Percentiles rank a stretch among this genome's conserved stretches.
Evolutionary conservation across 495 filamentous ascomycete genomes (phyloP).

Genomic region (Neurospora sp.): DNA sequence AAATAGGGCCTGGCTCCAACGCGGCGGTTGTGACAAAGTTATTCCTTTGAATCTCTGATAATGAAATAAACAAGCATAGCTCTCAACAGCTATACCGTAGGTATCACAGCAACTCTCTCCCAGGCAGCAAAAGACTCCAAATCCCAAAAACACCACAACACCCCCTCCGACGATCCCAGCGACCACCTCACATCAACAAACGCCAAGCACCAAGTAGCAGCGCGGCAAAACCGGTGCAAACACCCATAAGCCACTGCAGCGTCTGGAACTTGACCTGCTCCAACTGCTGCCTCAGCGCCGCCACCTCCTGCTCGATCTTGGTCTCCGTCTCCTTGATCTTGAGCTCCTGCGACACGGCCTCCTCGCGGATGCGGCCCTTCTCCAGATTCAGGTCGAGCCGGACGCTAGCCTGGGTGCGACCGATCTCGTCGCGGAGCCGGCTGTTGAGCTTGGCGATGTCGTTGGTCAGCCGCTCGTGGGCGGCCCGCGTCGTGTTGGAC

Average conservation of each 20-base stretch:
- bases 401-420: conserved; percentile 84
- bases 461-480: conserved; percentile 86
- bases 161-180: too few relatives aligned
- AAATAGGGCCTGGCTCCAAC: background rate
- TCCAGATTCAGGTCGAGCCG: conserved; percentile 90
- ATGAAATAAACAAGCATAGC: background rate
- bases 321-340: conserved; percentile 99
- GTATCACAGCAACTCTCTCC: background rate
- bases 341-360: conserved; percentile 93
- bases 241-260: conserved; percentile 96
- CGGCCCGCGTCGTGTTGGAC: conserved; percentile 72
- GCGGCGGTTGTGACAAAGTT: background rate
- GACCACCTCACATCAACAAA: conserved; percentile 50
- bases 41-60: background rate
- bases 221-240: conserved; percentile 86
- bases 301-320: conserved; percentile 95
- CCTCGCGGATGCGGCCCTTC: conserved; percentile 93
- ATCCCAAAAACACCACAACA: background rate
- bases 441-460: conserved; percentile 88
- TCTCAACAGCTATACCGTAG: background rate
- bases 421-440: conserved; percentile 84
- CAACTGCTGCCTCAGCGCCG: conserved; percentile 77
- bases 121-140: background rate
- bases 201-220: conserved; percentile 94
- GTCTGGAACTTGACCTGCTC: conserved; percentile 98